Evolutionary conservation across 352 stramenopile genomes (phyloP), one percentile per base, ranked within the genome.

Genomic region (Phytophthora hybrid): DNA sequence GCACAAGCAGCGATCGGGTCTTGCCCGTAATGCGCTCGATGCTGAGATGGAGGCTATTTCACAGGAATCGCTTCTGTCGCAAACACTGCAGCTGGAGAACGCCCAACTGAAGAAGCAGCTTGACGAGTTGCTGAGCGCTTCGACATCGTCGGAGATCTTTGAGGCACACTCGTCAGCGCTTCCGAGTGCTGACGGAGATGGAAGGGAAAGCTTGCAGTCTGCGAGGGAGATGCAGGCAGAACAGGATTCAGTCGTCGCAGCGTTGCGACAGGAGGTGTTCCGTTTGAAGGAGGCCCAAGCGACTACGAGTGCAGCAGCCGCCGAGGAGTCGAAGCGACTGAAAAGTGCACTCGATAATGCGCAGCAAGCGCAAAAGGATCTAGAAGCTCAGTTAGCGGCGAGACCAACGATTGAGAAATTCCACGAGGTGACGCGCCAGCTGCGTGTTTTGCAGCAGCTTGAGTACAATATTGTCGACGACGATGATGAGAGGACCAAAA

Each of bases 401-500:
- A 86, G 92, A 2, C 96, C 96, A 26, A 98, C 91, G 5, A 78
- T 95, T 62, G 86, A 97, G 52, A 87, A 89, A 29, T 89, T 95
- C 37, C 89, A 98, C 18, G 92, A 95, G 7, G 90, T 98, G 72
- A 83, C 93, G 19, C 85, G 91, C 34, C 91, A 99, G 63, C 69
- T 99, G 7, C 88, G 86, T n/a, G 89, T 99, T 49, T 69, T 99
- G 44, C 96, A 98, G 75, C 89, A 97, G 54, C 77, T 99, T 9
- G 96, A 98, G 61, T 93, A 93, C 69, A 94, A 94, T 56, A 87
- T 93, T 62, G 78, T 94, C 13, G 86, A 92, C 46, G 85, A 93
- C 2, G 84, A 93, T 5, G 81, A 84, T 10, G 81, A 75, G 32
- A 71, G 69, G 19, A 77, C 74, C n/a, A 77, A 76, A 18, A 57